Evolutionary conservation across 2,329 filamentous ascomycete genomes (phyloP).

Genomic region (Trichoderma koningii): DNA sequence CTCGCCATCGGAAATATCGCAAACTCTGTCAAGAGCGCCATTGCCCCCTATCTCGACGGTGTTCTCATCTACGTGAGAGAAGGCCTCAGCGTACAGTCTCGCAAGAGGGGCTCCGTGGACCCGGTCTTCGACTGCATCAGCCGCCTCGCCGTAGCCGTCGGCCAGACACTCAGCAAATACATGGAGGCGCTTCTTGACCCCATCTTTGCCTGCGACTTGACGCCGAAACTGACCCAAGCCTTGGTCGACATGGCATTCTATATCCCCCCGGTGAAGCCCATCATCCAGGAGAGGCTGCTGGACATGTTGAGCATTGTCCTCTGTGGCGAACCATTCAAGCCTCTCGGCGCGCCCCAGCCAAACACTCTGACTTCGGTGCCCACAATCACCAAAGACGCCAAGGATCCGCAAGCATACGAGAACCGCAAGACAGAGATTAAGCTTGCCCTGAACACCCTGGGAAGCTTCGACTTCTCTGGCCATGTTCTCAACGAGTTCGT

Average conservation of each 20-base stretch:
- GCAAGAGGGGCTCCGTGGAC: constrained; percentile 64
- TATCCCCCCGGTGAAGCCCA: constrained; percentile 89
- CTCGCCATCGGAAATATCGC: constrained; percentile 95
- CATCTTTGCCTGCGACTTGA: constrained; percentile 95
- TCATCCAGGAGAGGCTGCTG: constrained; percentile 88
- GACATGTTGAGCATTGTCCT: constrained; percentile 95
- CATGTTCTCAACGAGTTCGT: constrained; percentile 98
- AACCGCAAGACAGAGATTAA: constrained; percentile 84
- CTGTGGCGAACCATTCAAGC: constrained; percentile 88
- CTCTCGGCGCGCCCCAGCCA: constrained; percentile 81
- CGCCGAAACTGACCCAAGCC: constrained; percentile 89
- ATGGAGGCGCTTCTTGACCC: constrained; percentile 95
- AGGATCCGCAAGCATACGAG: constrained; percentile 80
- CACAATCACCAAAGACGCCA: constrained; percentile 82
- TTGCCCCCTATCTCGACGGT: constrained; percentile 91
- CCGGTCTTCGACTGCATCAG: constrained; percentile 98
- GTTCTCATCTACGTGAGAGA: constrained; percentile 93
- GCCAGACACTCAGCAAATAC: constrained; percentile 96
- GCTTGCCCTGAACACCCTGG: constrained; percentile 87
- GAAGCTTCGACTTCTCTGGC: constrained; percentile 94
- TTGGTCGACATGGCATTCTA: constrained; percentile 99
- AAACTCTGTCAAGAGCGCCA: constrained; percentile 92
- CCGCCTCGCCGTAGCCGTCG: constrained; percentile 90
- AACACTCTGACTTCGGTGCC: constrained; percentile 81
- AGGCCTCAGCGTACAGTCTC: constrained; percentile 78